Evolutionary conservation across 129 eudicot species (phyloP), one percentile per base, ranked within the genome.

Genomic region (Pulicaria dysenterica): DNA sequence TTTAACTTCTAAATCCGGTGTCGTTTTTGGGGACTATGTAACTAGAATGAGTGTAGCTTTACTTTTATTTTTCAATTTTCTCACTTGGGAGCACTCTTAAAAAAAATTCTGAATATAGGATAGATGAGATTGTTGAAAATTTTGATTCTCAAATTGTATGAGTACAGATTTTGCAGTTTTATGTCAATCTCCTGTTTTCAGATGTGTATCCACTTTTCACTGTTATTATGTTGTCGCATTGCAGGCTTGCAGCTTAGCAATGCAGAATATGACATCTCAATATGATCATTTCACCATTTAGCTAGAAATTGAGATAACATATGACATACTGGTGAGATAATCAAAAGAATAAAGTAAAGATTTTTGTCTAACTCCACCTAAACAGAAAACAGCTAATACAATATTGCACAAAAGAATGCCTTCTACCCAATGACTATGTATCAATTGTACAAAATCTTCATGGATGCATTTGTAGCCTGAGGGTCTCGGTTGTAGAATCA

Each of bases 361-460:
- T 37, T 55, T 74, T 47, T 34, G 61, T 17, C 64, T 53, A 34
- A 19, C 46, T 38, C 36, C 53, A 46, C 64, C 55, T 67, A 50
- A 76, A 66, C 70, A 47, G n/a, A 60, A 58, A 59, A 24, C 31
- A 9, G 41, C 41, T 65, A 24, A 65, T 43, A 19, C 56, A 24
- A 37, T 59, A 14, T 39, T 60, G 60, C 77, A 61, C 62, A 16
- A 47, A 61, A 61, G 24, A 47, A 17, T 59, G 56, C 43, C 53
- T 75, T 73, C 53, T 67, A 56, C 51, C 73, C 15, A 49, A 65
- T 36, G 7, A 56, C 80, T 67, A 76, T 67, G 24, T 56, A 76
- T 34, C 24, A 56, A 75, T 43, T 55, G 73, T 65, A 75, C 67
- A 55, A 65, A 65, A 54, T 65, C 74, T 57, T 66, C 51, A 24